These are phyloP conservation scores for Acacia melanoxylon DNA, from an alignment of 306 rosid species.

Conservation along the genomic window DNA sequence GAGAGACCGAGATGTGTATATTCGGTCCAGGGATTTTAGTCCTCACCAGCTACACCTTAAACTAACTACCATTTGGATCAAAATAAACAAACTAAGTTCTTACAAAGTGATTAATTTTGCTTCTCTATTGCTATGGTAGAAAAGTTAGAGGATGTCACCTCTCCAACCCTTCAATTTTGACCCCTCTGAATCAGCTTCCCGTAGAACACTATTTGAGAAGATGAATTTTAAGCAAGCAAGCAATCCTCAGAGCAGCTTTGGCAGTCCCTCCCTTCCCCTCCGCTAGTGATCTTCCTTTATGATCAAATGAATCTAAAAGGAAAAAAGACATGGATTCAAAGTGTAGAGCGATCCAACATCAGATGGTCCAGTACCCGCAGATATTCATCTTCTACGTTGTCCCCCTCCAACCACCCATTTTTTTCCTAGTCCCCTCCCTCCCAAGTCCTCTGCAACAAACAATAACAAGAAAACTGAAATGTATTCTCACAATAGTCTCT, in stretches of 20 bases:
- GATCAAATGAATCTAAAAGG: conserved; percentile 56
- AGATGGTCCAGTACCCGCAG: conserved; percentile 41
- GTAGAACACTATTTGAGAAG: not conserved
- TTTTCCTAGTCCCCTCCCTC: conserved; percentile 1
- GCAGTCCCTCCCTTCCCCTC: conserved; percentile 33
- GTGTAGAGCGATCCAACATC: conserved; percentile 53
- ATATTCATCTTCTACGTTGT: conserved; percentile 37
- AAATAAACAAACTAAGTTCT: conserved; percentile 41
- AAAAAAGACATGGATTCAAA: conserved; percentile 47
- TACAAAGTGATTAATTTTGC: conserved; percentile 29
- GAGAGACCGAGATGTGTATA: conserved; percentile 26
- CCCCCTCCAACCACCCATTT: not conserved
- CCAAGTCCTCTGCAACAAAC: conserved; percentile 29
- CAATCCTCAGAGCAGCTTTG: conserved; percentile 34
- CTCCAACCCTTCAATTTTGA: conserved; percentile 27
- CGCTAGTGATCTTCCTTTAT: conserved; percentile 47
- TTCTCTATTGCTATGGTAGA: conserved; percentile 38
- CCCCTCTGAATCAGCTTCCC: conserved; percentile 27
- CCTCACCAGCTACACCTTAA: conserved; percentile 52
- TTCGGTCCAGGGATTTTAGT: conserved; percentile 40
- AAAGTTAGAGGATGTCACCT: conserved; percentile 36
- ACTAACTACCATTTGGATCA: conserved; percentile 62
- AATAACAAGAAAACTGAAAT: conserved; percentile 26
- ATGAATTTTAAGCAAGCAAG: conserved; percentile 1
- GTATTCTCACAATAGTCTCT: conserved; percentile 23